Base-by-base conservation (phyloP, 169 alveolate species). In the Cryptosporidium parvum region DNA sequence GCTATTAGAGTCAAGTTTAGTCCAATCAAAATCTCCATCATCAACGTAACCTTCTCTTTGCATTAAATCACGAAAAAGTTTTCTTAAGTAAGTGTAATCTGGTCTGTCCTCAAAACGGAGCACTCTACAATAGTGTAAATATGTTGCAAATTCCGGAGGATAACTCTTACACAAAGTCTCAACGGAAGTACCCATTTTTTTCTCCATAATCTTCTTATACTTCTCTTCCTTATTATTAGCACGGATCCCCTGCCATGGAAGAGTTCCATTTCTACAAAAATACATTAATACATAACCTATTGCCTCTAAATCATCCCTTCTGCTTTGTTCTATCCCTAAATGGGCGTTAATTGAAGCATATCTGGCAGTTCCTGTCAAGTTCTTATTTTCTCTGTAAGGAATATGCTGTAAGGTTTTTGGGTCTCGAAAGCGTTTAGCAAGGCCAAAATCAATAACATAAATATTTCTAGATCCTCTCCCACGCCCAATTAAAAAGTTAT, bases 231-330 rank as follows among this genome's bases (percentile, higher is more conserved):
- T 94, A 48, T 93, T 94, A 45, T 86, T 91, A 10, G 94, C 95
- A 61, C 93, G 86, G 16, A 93, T 84, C 45, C 96, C 96, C 84
- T 95, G 94, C 98, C 98, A 96, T 37, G 98, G 98, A 14, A 96
- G 91, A 45, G 92, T 71, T 1, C 98, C 97, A 85, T 86, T 94
- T 80, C 94, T 89, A 67, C 94, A 91, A 85, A 96, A 95, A 87
- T 95, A 96, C 86, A 93, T 84, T 58, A 93, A 86, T 48, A 94
- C 95, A 93, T 94, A 94, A 56, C 97, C 98, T 33, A 95, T 80
- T n/a, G 97, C 95, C 87, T 96, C 98, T 31, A 95, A 85, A 91
- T 96, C 98, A 84, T 96, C 98, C 31, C 97, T 94, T 42, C 97
- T 91, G 70, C 97, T 92, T 75, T 93, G 96, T 75, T 93, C 96